A percentile compares a stretch with the other conserved stretches of the same genome.
Conservation (phyloP, 106 monocot species). For the Apostasia ramifera region DNA sequence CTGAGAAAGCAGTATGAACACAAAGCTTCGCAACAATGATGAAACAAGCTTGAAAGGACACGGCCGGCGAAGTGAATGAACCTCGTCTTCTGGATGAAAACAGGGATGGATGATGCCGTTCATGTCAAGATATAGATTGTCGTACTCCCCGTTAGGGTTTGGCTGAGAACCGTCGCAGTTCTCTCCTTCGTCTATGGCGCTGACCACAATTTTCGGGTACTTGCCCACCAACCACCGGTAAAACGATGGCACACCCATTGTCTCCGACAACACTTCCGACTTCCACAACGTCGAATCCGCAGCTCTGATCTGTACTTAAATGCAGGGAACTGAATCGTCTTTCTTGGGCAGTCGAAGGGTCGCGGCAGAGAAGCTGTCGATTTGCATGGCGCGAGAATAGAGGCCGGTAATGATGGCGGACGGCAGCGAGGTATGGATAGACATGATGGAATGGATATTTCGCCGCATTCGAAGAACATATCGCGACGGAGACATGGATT, state of each 20-base stretch:
- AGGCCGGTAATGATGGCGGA: no score
- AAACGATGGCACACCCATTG: slow-evolving; percentile 34
- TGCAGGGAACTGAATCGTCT: no score
- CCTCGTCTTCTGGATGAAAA: slow-evolving; percentile 49
- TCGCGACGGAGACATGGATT: no score
- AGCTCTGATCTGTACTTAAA: no score
- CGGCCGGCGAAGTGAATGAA: not conserved
- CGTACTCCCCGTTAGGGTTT: slow-evolving; percentile 37
- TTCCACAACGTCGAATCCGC: no score
- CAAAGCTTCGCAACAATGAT: not conserved
- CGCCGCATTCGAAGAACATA: no score
- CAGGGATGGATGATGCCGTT: slow-evolving; percentile 69
- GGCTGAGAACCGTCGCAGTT: not conserved
- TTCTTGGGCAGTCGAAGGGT: no score
- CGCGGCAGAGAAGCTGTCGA: no score
- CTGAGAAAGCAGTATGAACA: not conserved
- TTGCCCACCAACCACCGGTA: slow-evolving; percentile 23
- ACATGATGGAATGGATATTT: no score
- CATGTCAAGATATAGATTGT: slow-evolving; percentile 61
- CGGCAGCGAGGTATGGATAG: no score
- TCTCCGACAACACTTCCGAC: not conserved
- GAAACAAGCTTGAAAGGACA: not conserved
- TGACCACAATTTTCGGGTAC: slow-evolving; percentile 21
- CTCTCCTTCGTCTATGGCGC: slow-evolving; percentile 8
- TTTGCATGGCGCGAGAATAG: no score